phyloP scores from a whole-genome alignment of 192 early-diverging fungal species.

The Dissophora globulifera region DNA sequence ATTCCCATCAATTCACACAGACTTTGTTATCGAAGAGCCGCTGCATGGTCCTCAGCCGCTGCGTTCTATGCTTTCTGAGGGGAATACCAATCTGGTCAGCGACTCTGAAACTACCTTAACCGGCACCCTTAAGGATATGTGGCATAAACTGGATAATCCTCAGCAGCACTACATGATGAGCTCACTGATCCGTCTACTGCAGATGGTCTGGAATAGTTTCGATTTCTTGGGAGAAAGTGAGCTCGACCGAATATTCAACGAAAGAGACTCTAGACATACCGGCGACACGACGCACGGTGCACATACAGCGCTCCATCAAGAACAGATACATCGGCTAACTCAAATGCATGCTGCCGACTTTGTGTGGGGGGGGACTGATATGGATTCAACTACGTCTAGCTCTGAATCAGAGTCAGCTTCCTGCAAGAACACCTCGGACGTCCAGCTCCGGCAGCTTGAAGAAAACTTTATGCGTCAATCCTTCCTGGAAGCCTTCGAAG shows the following conservation, averaged over 20 bases:
- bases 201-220: slow-evolving; percentile 22
- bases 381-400: no score
- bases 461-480: slow-evolving; percentile 8
- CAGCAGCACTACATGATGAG: slow-evolving; percentile 1
- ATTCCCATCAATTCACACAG: background rate
- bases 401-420: background rate
- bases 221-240: slow-evolving; percentile 10
- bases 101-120: background rate
- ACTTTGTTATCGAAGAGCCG: slow-evolving; percentile 15
- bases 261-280: no score
- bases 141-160: background rate
- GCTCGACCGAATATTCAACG: no score
- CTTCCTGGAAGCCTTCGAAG: slow-evolving; percentile 6
- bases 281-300: no score
- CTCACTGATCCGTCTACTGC: background rate
- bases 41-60: background rate
- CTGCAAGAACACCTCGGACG: background rate
- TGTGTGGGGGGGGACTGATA: no score
- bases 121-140: background rate
- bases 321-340: background rate
- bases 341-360: no score
- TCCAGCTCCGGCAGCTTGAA: background rate
- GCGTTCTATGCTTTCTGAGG: no score
- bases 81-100: no score
- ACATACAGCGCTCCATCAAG: no score